phyloP scores from a whole-genome alignment of 176 grass and related monocot species.

The Luzula sylvatica region DNA sequence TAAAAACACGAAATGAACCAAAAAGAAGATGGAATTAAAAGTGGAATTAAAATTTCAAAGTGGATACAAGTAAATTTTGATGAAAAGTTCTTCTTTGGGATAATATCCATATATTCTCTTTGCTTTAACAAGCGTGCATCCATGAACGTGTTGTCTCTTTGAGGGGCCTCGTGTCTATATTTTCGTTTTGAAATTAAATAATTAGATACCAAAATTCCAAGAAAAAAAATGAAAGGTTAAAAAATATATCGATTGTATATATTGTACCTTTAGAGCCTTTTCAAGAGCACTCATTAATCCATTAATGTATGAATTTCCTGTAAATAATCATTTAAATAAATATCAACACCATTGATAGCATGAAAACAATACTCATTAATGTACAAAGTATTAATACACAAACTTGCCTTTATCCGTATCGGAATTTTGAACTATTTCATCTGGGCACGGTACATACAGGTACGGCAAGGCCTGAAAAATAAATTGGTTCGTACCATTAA shows the following conservation, averaged over 20 bases:
- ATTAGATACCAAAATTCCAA: background rate
- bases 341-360: too few species aligned
- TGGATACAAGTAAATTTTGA: slow-evolving; percentile 98
- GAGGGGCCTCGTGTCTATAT: slow-evolving; percentile 41
- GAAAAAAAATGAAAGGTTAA: slow-evolving; percentile 6
- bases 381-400: too few species aligned
- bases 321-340: slow-evolving; percentile 20
- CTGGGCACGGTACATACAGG: slow-evolving; percentile 55
- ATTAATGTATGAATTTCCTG: slow-evolving; percentile 58
- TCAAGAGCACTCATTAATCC: slow-evolving; percentile 73
- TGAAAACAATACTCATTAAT: too few species aligned
- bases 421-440: slow-evolving; percentile 40
- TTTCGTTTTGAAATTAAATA: slow-evolving; percentile 15
- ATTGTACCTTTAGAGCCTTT: slow-evolving; percentile 74
- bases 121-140: slow-evolving; percentile 82
- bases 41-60: slow-evolving; percentile 19
- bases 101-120: slow-evolving; percentile 88
- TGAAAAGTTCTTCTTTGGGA: slow-evolving; percentile 61
- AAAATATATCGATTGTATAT: background rate
- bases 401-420: slow-evolving; percentile 27
- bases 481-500: slow-evolving; percentile 5
- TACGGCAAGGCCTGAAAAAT: slow-evolving; percentile 53
- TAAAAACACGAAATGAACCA: background rate
- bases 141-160: slow-evolving; percentile 80
- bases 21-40: slow-evolving; percentile 10